A percentile compares a stretch with the other conserved stretches of the same genome.
Evolutionary conservation across 164 flowering plant species (phyloP).

Genomic region (Macadamia tetraphylla): DNA sequence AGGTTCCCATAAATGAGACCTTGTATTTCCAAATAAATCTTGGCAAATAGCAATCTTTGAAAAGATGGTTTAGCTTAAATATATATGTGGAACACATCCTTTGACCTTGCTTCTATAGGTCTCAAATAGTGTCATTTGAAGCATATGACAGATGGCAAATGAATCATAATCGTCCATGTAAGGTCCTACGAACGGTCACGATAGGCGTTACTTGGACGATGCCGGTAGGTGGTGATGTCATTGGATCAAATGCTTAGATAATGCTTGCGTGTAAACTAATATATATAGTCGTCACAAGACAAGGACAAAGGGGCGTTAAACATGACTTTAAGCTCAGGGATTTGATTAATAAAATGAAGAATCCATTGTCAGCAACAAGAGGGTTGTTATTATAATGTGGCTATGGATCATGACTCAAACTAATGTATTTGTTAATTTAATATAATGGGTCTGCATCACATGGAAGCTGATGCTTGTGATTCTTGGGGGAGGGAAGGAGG

Average conservation of each 20-base stretch:
- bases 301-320: background rate
- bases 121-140: too few species aligned
- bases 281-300: conserved; percentile 8
- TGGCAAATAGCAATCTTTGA: too few species aligned
- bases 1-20: too few species aligned
- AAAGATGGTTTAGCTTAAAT: background rate
- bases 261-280: conserved; percentile 21
- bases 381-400: conserved; percentile 7
- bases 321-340: background rate
- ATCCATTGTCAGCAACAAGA: conserved; percentile 11
- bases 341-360: background rate
- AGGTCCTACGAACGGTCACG: background rate
- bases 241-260: conserved; percentile 13
- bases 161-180: conserved; percentile 8
- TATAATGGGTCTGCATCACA: conserved; percentile 16
- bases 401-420: too few species aligned
- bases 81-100: background rate
- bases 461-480: conserved; percentile 22
- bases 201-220: conserved; percentile 2
- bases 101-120: background rate
- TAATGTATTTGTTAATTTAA: background rate
- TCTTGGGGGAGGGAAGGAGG: background rate
- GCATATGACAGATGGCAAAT: background rate
- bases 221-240: conserved; percentile 16
- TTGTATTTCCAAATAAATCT: too few species aligned